Evolutionary conservation across 371 early-diverging fungal genomes (phyloP).

Genomic region (Haplosporangium sp.): DNA sequence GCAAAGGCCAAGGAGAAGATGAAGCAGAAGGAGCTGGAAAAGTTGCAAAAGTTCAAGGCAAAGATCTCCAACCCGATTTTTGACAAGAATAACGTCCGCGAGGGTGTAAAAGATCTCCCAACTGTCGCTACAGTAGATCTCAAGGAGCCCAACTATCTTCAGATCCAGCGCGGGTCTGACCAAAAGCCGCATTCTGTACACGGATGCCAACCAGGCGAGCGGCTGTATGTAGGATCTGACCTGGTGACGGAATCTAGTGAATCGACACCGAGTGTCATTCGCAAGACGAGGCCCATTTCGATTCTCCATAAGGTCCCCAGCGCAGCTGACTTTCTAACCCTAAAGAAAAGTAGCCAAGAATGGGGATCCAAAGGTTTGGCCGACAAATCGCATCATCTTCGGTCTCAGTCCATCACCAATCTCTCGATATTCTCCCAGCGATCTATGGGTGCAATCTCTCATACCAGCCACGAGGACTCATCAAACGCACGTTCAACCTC

Average conservation of each 20-base stretch:
- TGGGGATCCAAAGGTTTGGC: neutral
- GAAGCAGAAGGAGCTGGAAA: constrained; percentile 30
- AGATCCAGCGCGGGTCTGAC: neutral
- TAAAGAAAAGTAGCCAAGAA: constrained; percentile 12
- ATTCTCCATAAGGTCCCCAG: constrained; percentile 24
- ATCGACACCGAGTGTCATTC: constrained; percentile 16
- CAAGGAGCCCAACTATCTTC: neutral
- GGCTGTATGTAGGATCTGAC: constrained; percentile 6
- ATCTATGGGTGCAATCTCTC: constrained; percentile 15
- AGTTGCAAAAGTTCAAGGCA: constrained; percentile 31
- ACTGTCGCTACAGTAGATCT: neutral
- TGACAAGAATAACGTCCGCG: constrained; percentile 13
- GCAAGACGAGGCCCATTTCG: constrained; percentile 24
- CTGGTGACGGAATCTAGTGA: constrained; percentile 7
- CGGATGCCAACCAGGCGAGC: constrained; percentile 16
- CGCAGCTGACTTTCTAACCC: constrained; percentile 9
- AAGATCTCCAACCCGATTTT: constrained; percentile 34
- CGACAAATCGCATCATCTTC: constrained; percentile 18
- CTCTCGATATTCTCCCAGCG: constrained; percentile 19
- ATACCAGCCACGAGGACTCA: constrained; percentile 1
- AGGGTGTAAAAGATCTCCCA: constrained; percentile 9
- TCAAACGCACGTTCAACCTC: constrained; percentile 5
- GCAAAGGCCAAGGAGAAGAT: constrained; percentile 33
- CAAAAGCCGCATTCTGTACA: constrained; percentile 30
- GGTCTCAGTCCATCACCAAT: constrained; percentile 36